These are phyloP conservation scores for Phytopythium sindhum DNA, from an alignment of 352 stramenopile genomes.

Conservation along the genomic window DNA sequence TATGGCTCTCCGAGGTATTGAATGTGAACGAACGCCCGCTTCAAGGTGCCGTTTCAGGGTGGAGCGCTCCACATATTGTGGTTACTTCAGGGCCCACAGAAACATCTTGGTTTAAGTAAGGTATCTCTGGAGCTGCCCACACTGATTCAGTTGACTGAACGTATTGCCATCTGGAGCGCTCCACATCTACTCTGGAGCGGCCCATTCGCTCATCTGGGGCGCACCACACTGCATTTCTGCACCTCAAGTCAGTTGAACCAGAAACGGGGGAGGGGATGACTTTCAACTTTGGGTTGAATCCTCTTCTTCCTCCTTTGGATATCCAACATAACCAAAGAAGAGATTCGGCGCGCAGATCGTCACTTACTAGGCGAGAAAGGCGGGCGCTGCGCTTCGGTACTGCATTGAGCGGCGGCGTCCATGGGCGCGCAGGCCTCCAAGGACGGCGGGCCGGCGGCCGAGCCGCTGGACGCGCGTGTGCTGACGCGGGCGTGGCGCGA, in stretches of 20 bases:
- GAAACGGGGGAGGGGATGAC: neutral
- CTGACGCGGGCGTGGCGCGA: constrained; percentile 38
- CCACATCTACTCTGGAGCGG: neutral
- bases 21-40: too few species aligned
- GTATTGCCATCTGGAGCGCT: neutral
- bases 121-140: too few species aligned
- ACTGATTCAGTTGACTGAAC: too few species aligned
- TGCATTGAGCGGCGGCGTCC: too few species aligned
- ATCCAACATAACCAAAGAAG: neutral
- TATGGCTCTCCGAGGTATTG: too few species aligned
- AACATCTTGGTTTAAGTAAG: too few species aligned
- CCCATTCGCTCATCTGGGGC: neutral
- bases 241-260: neutral
- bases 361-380: neutral
- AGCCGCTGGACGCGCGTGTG: constrained; percentile 14
- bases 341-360: neutral
- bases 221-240: neutral
- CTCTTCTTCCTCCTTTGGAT: neutral
- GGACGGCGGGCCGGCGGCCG: constrained; percentile 2
- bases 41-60: constrained; percentile 1
- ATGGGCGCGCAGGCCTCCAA: constrained; percentile 29
- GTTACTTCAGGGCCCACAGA: too few species aligned
- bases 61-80: constrained; percentile 1
- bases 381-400: neutral
- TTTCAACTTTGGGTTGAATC: neutral